phyloP scores from a whole-genome alignment of 148 eudicot species.

The Nepenthes mirabilis region DNA sequence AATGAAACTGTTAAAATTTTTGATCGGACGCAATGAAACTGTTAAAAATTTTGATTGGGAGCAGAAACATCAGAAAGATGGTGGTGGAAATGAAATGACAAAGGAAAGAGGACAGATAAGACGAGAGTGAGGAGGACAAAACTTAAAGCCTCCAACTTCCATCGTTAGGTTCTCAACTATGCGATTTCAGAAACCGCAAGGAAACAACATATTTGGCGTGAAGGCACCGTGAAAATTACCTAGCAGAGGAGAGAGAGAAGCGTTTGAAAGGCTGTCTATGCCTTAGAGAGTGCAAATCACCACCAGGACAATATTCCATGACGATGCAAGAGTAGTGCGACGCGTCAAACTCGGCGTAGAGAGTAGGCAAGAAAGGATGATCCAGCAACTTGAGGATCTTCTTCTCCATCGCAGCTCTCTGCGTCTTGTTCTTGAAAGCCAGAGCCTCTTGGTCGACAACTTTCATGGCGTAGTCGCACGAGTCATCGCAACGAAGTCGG shows the following conservation, averaged over 20 bases:
- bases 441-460: slow-evolving; percentile 57
- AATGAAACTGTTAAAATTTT: no score
- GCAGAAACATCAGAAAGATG: no score
- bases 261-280: slow-evolving; percentile 52
- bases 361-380: slow-evolving; percentile 73
- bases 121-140: no score
- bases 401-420: slow-evolving; percentile 67
- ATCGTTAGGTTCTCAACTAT: not conserved
- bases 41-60: no score
- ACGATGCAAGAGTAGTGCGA: slow-evolving; percentile 68
- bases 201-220: not conserved
- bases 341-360: slow-evolving; percentile 67
- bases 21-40: no score
- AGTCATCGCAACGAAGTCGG: slow-evolving; percentile 22
- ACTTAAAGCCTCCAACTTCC: not conserved
- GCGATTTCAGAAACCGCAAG: not conserved
- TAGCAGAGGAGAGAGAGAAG: slow-evolving; percentile 52
- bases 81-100: no score
- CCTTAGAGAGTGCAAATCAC: slow-evolving; percentile 72
- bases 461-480: slow-evolving; percentile 59
- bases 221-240: slow-evolving; percentile 23
- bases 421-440: slow-evolving; percentile 42
- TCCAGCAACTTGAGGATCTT: slow-evolving; percentile 49
- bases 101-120: no score
- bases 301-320: slow-evolving; percentile 80